Percentiles rank a stretch among this genome's conserved stretches.
Evolutionary conservation across 2,329 filamentous ascomycete species (phyloP).

Genomic region (Coniochaeta ligniaria): DNA sequence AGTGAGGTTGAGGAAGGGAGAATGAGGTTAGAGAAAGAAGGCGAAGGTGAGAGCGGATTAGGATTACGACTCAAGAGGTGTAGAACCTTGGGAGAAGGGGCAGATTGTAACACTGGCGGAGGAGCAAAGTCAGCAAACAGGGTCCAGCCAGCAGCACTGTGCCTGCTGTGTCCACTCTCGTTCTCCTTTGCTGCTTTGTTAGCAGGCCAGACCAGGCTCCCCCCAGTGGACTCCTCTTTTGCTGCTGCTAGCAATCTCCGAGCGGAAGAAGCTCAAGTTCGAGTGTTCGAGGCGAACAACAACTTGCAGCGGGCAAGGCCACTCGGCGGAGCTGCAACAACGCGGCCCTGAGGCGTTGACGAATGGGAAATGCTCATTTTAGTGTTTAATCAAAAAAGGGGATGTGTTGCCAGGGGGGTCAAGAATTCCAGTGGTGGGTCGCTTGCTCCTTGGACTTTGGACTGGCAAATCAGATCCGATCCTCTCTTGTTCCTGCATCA

Average conservation of each 20-base stretch:
- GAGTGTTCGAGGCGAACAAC: background rate
- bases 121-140: background rate
- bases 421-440: conserved; percentile 2
- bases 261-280: background rate
- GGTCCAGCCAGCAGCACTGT: background rate
- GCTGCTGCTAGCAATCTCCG: conserved; percentile 1
- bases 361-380: conserved; percentile 21
- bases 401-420: background rate
- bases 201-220: background rate
- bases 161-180: background rate
- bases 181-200: background rate
- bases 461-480: background rate
- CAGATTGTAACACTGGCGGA: background rate
- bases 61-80: background rate
- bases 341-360: conserved; percentile 7
- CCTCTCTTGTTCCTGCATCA: background rate
- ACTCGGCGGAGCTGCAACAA: background rate
- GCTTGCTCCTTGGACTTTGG: background rate
- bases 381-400: conserved; percentile 15
- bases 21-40: conserved; percentile 1
- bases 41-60: background rate
- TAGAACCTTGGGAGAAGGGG: background rate
- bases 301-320: conserved; percentile 7
- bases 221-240: background rate
- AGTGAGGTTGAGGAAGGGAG: conserved; percentile 1